Conservation (phyloP, 2,329 filamentous ascomycete genomes). For the Fusarium fujikuroi region DNA sequence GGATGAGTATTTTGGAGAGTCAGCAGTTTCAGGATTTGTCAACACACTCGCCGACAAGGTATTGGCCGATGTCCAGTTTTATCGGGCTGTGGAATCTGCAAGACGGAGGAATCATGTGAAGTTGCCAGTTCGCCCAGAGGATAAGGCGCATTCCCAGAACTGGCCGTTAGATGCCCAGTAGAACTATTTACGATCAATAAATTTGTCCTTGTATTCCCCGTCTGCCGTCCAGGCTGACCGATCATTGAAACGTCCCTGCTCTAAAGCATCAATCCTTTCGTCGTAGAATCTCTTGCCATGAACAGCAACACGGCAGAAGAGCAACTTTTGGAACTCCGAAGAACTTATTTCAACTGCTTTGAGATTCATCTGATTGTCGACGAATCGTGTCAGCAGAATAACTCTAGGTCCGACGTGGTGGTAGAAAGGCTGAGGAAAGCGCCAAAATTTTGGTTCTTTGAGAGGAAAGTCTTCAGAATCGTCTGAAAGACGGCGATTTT, state of each 20-base stretch:
- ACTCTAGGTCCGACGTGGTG: constrained; percentile 34
- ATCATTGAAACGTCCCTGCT: constrained; percentile 30
- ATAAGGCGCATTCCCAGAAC: background rate
- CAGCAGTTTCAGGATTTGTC: background rate
- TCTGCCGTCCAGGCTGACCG: constrained; percentile 4
- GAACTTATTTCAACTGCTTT: constrained; percentile 21
- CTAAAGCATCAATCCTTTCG: constrained; percentile 23
- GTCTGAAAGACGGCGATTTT: background rate
- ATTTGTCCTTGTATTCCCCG: background rate
- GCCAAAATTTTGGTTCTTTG: constrained; percentile 6
- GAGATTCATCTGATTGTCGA: constrained; percentile 17
- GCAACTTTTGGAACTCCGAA: constrained; percentile 28
- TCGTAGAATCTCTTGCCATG: constrained; percentile 28
- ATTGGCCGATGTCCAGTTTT: constrained; percentile 12
- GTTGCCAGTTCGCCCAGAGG: constrained; percentile 6
- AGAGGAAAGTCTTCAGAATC: background rate
- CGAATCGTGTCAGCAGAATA: constrained; percentile 28
- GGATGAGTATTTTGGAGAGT: background rate
- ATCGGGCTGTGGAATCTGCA: constrained; percentile 28
- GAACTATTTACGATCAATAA: background rate
- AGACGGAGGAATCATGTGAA: constrained; percentile 26
- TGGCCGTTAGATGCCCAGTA: background rate
- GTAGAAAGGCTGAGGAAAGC: constrained; percentile 24
- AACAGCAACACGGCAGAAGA: constrained; percentile 37
- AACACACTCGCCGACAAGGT: constrained; percentile 1